phyloP scores from a whole-genome alignment of 116 monocot species.

The Posidonia oceanica region DNA sequence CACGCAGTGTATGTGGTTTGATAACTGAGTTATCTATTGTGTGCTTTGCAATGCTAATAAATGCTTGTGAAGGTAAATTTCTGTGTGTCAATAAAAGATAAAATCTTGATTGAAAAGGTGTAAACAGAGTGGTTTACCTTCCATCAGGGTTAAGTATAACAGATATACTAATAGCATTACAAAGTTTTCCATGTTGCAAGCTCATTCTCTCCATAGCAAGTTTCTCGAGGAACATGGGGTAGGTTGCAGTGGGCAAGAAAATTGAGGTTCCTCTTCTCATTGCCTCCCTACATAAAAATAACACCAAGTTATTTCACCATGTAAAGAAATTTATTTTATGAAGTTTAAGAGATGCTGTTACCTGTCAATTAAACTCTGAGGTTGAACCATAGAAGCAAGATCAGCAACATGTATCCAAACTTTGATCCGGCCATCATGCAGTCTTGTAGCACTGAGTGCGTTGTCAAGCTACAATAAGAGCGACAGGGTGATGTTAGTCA shows the following conservation, averaged over 20 bases:
- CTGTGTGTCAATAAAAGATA: no score
- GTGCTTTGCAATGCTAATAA: no score
- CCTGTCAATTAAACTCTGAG: constrained; percentile 74
- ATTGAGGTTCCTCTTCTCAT: constrained; percentile 79
- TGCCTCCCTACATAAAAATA: no score
- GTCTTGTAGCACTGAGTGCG: constrained; percentile 80
- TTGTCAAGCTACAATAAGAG: constrained; percentile 67
- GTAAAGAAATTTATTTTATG: not conserved
- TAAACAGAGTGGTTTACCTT: no score
- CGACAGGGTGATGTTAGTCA: not conserved
- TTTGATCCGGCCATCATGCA: constrained; percentile 73
- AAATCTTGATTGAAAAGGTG: no score
- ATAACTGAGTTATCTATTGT: no score
- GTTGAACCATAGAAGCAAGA: constrained; percentile 68
- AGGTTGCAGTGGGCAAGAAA: constrained; percentile 84
- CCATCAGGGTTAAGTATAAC: no score
- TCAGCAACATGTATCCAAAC: constrained; percentile 99
- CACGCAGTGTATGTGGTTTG: constrained; percentile 59
- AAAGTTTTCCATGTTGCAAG: no score
- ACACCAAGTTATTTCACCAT: not conserved
- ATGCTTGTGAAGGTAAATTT: no score
- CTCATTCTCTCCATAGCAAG: constrained; percentile 97
- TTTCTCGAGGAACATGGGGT: no score
- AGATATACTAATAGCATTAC: no score
- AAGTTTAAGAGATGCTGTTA: constrained; percentile 9